phyloP scores from a whole-genome alignment of 768 basidiomycete species.

The Coprinopsis cinerea region DNA sequence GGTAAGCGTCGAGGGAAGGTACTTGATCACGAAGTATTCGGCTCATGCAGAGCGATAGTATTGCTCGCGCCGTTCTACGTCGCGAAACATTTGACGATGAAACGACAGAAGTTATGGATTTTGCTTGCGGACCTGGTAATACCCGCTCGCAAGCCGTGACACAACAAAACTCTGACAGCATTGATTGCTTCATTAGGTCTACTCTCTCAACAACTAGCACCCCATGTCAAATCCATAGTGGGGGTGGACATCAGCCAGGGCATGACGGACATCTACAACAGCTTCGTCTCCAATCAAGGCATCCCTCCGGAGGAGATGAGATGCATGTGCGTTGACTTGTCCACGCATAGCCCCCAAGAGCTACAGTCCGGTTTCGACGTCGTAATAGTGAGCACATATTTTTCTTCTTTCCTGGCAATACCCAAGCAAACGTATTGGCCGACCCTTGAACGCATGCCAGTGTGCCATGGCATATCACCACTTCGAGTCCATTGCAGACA shows the following conservation, averaged over 20 bases:
- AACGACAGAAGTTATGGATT: constrained; percentile 59
- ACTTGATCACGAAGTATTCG: neutral
- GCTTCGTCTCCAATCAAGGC: constrained; percentile 51
- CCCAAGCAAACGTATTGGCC: neutral
- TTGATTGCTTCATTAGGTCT: constrained; percentile 45
- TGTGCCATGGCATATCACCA: constrained; percentile 64
- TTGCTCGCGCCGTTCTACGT: constrained; percentile 31
- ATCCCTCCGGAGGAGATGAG: constrained; percentile 61
- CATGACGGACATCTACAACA: constrained; percentile 65
- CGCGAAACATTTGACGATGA: constrained; percentile 48
- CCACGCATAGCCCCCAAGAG: too few species aligned
- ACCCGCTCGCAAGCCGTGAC: neutral
- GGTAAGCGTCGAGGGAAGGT: neutral
- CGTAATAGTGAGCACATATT: too few species aligned
- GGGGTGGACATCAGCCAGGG: constrained; percentile 74
- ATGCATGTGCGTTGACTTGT: constrained; percentile 42
- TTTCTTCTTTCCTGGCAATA: too few species aligned
- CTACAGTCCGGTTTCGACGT: too few species aligned
- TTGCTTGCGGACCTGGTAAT: constrained; percentile 67
- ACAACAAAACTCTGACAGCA: too few species aligned
- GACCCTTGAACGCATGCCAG: constrained; percentile 25
- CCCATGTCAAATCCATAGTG: constrained; percentile 55
- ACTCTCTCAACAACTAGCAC: constrained; percentile 54
- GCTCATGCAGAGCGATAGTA: constrained; percentile 16
- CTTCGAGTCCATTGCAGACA: constrained; percentile 39